These are phyloP conservation scores for Podospora anserina DNA, from an alignment of 495 filamentous ascomycete species.

Conservation along the genomic window DNA sequence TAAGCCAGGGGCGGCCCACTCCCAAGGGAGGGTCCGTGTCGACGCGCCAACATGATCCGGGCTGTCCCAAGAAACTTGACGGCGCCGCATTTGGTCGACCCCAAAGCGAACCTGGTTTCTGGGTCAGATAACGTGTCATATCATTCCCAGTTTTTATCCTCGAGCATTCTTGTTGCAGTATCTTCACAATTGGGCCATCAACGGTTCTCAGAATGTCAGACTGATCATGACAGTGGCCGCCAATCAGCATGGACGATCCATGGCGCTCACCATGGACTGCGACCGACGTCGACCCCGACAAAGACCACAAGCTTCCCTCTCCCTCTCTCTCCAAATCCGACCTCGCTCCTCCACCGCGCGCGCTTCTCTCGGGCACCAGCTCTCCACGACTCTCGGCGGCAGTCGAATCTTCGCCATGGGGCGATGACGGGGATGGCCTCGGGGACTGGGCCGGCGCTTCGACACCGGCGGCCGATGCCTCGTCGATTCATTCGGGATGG, in stretches of 20 bases:
- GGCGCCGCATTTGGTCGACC: constrained; percentile 3
- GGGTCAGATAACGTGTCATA: not conserved
- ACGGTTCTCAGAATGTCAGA: not conserved
- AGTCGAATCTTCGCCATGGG: constrained; percentile 45
- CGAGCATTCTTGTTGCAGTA: not conserved
- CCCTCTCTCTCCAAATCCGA: constrained; percentile 35
- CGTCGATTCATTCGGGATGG: constrained; percentile 35
- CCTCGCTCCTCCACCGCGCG: constrained; percentile 45
- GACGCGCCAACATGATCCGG: not conserved
- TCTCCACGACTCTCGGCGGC: constrained; percentile 32
- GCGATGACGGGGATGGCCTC: constrained; percentile 40
- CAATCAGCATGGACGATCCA: constrained; percentile 53
- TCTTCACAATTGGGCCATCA: not conserved
- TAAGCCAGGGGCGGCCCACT: not conserved
- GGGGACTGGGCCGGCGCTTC: constrained; percentile 39
- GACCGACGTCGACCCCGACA: constrained; percentile 34
- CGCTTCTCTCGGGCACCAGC: constrained; percentile 40
- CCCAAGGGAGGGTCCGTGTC: not conserved
- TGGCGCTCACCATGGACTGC: constrained; percentile 53
- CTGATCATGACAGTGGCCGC: constrained; percentile 31
- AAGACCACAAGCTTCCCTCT: constrained; percentile 29
- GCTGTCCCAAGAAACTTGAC: not conserved
- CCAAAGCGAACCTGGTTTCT: constrained; percentile 6
- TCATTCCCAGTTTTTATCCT: not conserved
- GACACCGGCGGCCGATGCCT: constrained; percentile 23